These are phyloP conservation scores for Cordyceps javanica DNA, from an alignment of 2,329 filamentous ascomycete species.

Conservation along the genomic window DNA sequence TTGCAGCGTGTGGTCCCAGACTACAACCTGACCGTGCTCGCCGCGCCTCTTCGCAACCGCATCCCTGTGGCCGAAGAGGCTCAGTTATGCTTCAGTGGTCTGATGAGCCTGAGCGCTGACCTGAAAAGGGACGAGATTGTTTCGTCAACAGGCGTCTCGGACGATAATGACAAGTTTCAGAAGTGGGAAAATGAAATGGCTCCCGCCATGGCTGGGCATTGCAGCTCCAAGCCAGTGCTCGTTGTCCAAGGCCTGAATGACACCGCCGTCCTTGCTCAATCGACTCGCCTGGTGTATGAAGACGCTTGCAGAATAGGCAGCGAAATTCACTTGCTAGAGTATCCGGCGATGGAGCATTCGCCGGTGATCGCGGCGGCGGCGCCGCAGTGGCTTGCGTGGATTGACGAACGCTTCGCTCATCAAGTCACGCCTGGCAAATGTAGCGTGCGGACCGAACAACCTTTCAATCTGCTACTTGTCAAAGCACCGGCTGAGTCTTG, in stretches of 20 bases:
- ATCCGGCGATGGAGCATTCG: neutral
- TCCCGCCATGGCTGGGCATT: neutral
- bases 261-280: conserved; percentile 2
- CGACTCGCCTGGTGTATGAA: conserved; percentile 6
- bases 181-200: conserved; percentile 3
- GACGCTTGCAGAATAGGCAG: conserved; percentile 11
- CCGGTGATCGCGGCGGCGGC: conserved; percentile 1
- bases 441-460: neutral
- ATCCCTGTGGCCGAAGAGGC: neutral
- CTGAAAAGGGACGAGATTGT: neutral
- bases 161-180: neutral
- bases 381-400: conserved; percentile 8
- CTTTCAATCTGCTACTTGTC: neutral
- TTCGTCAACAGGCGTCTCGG: neutral
- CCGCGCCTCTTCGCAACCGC: neutral
- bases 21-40: conserved; percentile 9
- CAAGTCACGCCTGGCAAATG: neutral
- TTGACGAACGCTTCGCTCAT: neutral
- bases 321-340: conserved; percentile 11
- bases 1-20: conserved; percentile 2
- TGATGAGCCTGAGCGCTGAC: conserved; percentile 4
- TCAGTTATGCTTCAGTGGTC: neutral
- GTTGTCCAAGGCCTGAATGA: conserved; percentile 12
- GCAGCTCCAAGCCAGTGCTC: neutral
- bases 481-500: no score